These are phyloP conservation scores for Biscogniauxia sp. DNA, from an alignment of 2,329 filamentous ascomycete genomes.

Conservation along the genomic window DNA sequence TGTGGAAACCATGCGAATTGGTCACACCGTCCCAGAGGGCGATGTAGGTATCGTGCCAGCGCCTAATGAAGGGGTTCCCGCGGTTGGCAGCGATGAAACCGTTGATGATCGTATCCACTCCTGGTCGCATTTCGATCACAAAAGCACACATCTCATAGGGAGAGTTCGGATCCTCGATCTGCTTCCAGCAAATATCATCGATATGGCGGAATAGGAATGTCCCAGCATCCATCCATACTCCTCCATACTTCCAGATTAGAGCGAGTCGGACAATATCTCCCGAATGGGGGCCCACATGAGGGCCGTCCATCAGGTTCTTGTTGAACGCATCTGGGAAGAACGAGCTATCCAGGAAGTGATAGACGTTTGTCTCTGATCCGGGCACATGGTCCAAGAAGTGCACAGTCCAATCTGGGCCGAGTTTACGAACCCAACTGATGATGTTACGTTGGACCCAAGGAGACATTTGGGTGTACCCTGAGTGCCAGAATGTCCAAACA, in stretches of 20 bases:
- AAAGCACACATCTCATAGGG: conserved; percentile 35
- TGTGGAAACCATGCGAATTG: conserved; percentile 31
- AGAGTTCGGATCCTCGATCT: conserved; percentile 35
- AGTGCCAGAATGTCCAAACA: conserved; percentile 43
- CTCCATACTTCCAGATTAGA: conserved; percentile 39
- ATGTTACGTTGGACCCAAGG: conserved; percentile 37
- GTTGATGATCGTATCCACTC: conserved; percentile 34
- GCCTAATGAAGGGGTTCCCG: conserved; percentile 42
- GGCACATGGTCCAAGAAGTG: conserved; percentile 38
- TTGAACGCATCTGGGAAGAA: conserved; percentile 41
- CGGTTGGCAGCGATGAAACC: conserved; percentile 43
- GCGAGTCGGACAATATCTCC: conserved; percentile 47
- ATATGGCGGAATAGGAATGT: conserved; percentile 40
- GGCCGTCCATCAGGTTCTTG: conserved; percentile 42
- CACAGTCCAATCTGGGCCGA: conserved; percentile 38
- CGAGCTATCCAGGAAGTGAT: conserved; percentile 34
- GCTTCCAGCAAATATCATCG: conserved; percentile 42
- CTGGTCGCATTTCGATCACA: conserved; percentile 27
- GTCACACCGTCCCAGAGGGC: conserved; percentile 36
- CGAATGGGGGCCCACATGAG: conserved; percentile 41
- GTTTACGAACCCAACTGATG: conserved; percentile 38
- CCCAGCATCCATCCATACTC: conserved; percentile 43
- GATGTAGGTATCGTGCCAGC: conserved; percentile 39
- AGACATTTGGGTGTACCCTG: conserved; percentile 33
- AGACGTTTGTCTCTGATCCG: conserved; percentile 35